A percentile compares a stretch with the other conserved stretches of the same genome.
phyloP scores from a whole-genome alignment of 148 eudicot species.

The Diospyros kaki region DNA sequence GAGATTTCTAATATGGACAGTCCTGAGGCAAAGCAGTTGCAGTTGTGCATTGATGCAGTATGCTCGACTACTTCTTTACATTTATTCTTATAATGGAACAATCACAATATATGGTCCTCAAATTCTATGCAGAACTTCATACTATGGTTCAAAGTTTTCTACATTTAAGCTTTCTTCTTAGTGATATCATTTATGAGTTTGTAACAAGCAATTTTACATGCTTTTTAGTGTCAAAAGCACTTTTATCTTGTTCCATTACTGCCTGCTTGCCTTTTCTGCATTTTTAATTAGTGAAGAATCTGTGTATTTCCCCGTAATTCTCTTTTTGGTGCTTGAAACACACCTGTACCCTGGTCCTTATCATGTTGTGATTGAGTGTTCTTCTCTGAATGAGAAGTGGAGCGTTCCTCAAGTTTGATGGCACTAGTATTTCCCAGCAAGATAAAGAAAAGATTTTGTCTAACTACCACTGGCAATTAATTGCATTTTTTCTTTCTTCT shows the following conservation, averaged over 20 bases:
- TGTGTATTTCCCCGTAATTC: neutral
- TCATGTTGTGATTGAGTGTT: neutral
- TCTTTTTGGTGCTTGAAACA: neutral
- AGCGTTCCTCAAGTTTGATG: neutral
- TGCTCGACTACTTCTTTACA: slow-evolving; percentile 21
- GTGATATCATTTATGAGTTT: neutral
- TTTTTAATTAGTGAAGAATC: neutral
- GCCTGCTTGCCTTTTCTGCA: neutral
- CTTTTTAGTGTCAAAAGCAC: neutral
- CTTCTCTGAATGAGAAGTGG: neutral
- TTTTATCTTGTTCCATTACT: neutral
- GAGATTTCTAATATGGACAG: slow-evolving; percentile 49
- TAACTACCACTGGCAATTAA: too few relatives aligned
- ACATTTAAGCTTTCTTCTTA: neutral
- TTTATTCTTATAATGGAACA: slow-evolving; percentile 5
- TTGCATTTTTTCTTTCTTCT: too few relatives aligned
- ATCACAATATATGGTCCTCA: neutral
- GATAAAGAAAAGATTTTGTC: neutral
- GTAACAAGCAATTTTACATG: neutral
- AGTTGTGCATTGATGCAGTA: slow-evolving; percentile 93
- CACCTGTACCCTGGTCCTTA: neutral
- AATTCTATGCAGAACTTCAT: neutral
- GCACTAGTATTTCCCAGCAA: neutral
- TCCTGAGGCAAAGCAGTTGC: slow-evolving; percentile 76
- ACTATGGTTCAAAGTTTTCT: neutral